Conservation (phyloP, 2,329 filamentous ascomycete species). For the Aspergillus glaucus region DNA sequence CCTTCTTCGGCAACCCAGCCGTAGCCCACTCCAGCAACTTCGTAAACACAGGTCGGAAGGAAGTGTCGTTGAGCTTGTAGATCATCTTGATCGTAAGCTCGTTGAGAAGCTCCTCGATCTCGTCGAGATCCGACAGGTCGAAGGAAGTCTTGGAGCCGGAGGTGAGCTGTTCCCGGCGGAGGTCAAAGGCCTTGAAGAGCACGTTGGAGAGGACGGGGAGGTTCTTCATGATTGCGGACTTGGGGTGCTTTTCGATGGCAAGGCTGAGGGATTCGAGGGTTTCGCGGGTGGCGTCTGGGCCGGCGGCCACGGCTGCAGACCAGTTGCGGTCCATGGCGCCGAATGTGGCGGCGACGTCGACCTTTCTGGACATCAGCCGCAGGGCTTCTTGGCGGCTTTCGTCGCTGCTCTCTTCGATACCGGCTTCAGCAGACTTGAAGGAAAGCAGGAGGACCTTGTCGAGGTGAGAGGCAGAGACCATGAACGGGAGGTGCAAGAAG, state of each 20-base stretch:
- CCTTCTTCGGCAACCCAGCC: slow-evolving; percentile 55
- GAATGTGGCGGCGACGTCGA: slow-evolving; percentile 72
- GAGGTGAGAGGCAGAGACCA: slow-evolving; percentile 71
- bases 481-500: slow-evolving; percentile 78
- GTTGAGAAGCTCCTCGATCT: slow-evolving; percentile 60
- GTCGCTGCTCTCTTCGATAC: slow-evolving; percentile 56
- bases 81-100: slow-evolving; percentile 79
- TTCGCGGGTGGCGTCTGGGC: slow-evolving; percentile 61
- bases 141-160: slow-evolving; percentile 28
- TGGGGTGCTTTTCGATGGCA: slow-evolving; percentile 70
- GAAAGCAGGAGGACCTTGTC: slow-evolving; percentile 66
- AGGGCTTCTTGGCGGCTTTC: slow-evolving; percentile 64
- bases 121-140: slow-evolving; percentile 44
- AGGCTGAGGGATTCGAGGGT: slow-evolving; percentile 63
- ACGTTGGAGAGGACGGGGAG: slow-evolving; percentile 60
- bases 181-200: slow-evolving; percentile 49
- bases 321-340: slow-evolving; percentile 67
- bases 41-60: slow-evolving; percentile 86
- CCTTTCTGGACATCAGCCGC: slow-evolving; percentile 66
- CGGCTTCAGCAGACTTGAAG: slow-evolving; percentile 61
- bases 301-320: slow-evolving; percentile 55
- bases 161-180: slow-evolving; percentile 36
- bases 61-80: slow-evolving; percentile 90
- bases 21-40: slow-evolving; percentile 77
- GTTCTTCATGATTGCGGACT: slow-evolving; percentile 71